Conservation (phyloP, 257 asterid genomes). For the Fraxinus excelsior region DNA sequence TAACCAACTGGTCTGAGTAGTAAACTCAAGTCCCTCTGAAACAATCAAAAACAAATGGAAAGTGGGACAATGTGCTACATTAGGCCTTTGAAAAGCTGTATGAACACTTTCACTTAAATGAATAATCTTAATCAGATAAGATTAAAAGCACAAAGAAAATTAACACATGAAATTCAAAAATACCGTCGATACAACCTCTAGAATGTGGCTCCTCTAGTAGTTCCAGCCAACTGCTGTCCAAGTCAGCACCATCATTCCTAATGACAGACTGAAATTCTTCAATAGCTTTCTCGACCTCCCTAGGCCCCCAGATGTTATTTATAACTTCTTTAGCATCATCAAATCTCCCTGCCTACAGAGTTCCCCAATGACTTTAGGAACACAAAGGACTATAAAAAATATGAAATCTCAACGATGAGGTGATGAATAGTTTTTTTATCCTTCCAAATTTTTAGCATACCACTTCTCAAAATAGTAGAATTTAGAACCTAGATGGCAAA, state of each 20-base stretch:
- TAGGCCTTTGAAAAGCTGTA: background rate
- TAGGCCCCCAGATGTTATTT: conserved; percentile 65
- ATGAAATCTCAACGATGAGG: background rate
- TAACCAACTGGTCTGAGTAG: background rate
- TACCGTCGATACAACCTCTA: conserved; percentile 75
- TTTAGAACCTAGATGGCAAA: background rate
- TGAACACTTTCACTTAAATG: conserved; percentile 1
- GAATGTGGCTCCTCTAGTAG: conserved; percentile 82
- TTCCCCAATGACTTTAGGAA: conserved; percentile 22
- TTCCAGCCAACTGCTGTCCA: conserved; percentile 81
- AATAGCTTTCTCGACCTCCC: conserved; percentile 62
- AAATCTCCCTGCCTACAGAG: conserved; percentile 62
- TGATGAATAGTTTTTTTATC: background rate
- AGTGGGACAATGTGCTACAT: background rate
- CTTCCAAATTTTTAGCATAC: background rate
- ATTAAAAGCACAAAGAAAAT: conserved; percentile 4
- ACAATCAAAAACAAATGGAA: conserved; percentile 1
- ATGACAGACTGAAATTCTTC: conserved; percentile 73
- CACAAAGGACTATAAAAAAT: background rate
- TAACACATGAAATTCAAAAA: conserved; percentile 34
- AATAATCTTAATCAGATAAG: conserved; percentile 24
- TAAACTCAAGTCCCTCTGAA: background rate
- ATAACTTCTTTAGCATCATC: conserved; percentile 70
- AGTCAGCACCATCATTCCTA: conserved; percentile 66
- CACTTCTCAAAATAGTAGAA: background rate